Percentiles rank a stretch among this genome's conserved stretches.
These are phyloP conservation scores for Ophiosphaerella herpotricha DNA, from an alignment of 2,329 filamentous ascomycete genomes.

Conservation along the genomic window DNA sequence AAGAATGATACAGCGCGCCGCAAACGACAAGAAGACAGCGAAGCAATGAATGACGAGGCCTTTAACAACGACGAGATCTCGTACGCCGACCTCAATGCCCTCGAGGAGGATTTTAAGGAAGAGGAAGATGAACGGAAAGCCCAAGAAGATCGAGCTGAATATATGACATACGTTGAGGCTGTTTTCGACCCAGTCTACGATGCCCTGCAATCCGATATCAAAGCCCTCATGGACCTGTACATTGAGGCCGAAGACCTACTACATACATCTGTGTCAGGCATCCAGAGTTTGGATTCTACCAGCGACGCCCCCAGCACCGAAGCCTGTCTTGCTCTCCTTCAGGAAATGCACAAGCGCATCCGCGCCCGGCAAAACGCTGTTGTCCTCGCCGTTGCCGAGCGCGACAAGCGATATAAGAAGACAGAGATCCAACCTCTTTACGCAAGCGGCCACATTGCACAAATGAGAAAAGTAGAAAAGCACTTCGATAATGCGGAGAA, in stretches of 20 bases:
- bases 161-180: constrained; percentile 54
- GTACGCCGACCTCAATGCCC: constrained; percentile 60
- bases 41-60: constrained; percentile 57
- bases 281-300: constrained; percentile 20
- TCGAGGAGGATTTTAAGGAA: constrained; percentile 61
- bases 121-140: constrained; percentile 56
- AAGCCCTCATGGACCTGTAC: constrained; percentile 53
- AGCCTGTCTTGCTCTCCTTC: constrained; percentile 42
- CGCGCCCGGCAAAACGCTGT: constrained; percentile 57
- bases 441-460: constrained; percentile 56
- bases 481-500: constrained; percentile 57
- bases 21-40: constrained; percentile 57
- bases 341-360: constrained; percentile 52
- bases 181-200: constrained; percentile 58
- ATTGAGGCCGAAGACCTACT: constrained; percentile 40
- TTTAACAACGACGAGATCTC: constrained; percentile 63
- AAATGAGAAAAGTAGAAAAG: constrained; percentile 54
- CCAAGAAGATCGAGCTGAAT: constrained; percentile 59
- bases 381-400: constrained; percentile 56
- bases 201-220: constrained; percentile 56
- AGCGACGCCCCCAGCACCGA: constrained; percentile 22
- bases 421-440: constrained; percentile 58
- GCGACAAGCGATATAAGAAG: constrained; percentile 60
- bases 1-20: constrained; percentile 55
- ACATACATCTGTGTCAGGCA: constrained; percentile 27